A percentile compares a stretch with the other conserved stretches of the same genome.
Conservation (phyloP, 208 protist genomes). For the Acanthamoeba sp. region DNA sequence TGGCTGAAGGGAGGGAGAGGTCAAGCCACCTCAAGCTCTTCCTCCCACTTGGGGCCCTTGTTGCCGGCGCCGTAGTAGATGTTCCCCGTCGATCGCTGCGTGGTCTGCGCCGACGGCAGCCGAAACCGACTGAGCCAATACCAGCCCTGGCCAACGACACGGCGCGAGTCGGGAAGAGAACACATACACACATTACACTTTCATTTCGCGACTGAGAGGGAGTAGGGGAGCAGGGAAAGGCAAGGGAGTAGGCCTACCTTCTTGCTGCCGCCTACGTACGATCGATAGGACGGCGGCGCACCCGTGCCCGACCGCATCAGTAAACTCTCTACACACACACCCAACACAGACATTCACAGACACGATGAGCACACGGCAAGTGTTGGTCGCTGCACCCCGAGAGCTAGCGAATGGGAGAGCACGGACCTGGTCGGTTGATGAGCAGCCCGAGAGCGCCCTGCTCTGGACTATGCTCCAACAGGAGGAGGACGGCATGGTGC, state of each 20-base stretch:
- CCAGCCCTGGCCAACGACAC: neutral
- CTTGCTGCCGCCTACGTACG: neutral
- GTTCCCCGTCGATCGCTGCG: neutral
- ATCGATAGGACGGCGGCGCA: neutral
- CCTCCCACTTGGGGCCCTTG: slow-evolving; percentile 33
- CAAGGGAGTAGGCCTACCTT: neutral
- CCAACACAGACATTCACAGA: no score
- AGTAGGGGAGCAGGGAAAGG: no score
- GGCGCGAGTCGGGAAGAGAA: neutral
- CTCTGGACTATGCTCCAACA: slow-evolving; percentile 8
- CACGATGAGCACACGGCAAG: no score
- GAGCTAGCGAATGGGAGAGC: neutral
- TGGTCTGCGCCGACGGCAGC: neutral
- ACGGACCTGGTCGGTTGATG: neutral
- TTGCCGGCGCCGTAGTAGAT: neutral
- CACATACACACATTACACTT: no score
- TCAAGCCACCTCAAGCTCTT: neutral
- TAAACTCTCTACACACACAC: neutral
- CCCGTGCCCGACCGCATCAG: neutral
- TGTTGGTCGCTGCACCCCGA: no score
- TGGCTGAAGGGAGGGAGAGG: neutral
- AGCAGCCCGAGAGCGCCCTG: slow-evolving; percentile 9
- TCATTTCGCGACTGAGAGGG: no score
- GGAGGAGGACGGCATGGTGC: neutral
- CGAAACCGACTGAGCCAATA: slow-evolving; percentile 22